A percentile compares a stretch with the other conserved stretches of the same genome.
Evolutionary conservation across 2,329 filamentous ascomycete genomes (phyloP).

Genomic region (Colletotrichum orbiculare): DNA sequence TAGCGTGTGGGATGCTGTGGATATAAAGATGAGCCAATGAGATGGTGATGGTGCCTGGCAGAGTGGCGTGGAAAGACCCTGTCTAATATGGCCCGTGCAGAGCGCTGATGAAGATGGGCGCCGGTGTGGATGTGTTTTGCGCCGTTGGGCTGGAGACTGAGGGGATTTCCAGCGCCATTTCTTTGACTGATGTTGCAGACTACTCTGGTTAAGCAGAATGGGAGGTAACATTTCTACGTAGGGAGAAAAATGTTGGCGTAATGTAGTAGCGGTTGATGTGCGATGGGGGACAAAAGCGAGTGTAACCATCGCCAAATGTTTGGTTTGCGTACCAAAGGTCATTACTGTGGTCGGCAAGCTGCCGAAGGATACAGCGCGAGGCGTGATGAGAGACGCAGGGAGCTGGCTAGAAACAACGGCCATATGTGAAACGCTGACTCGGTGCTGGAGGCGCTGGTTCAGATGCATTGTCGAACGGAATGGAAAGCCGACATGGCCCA

Average conservation of each 20-base stretch:
- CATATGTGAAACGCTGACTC: conserved; percentile 33
- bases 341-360: neutral
- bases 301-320: conserved; percentile 29
- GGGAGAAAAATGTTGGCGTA: neutral
- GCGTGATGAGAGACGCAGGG: conserved; percentile 14
- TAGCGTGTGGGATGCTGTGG: conserved; percentile 20
- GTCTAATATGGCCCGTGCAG: conserved; percentile 25
- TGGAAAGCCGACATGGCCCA: neutral
- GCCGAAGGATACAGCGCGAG: neutral
- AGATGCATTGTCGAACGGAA: conserved; percentile 25
- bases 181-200: too few species aligned
- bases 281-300: neutral
- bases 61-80: conserved; percentile 13
- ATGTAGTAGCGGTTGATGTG: neutral
- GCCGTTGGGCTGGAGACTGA: neutral
- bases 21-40: conserved; percentile 9
- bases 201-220: too few species aligned
- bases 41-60: conserved; percentile 27
- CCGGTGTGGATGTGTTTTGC: conserved; percentile 32
- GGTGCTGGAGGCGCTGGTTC: conserved; percentile 12
- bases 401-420: conserved; percentile 14
- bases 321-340: conserved; percentile 7
- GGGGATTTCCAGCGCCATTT: conserved; percentile 12
- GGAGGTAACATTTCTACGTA: neutral
- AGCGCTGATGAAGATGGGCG: conserved; percentile 35